phyloP scores from a whole-genome alignment of 2,329 filamentous ascomycete species.

The Venturiaceae sp. region DNA sequence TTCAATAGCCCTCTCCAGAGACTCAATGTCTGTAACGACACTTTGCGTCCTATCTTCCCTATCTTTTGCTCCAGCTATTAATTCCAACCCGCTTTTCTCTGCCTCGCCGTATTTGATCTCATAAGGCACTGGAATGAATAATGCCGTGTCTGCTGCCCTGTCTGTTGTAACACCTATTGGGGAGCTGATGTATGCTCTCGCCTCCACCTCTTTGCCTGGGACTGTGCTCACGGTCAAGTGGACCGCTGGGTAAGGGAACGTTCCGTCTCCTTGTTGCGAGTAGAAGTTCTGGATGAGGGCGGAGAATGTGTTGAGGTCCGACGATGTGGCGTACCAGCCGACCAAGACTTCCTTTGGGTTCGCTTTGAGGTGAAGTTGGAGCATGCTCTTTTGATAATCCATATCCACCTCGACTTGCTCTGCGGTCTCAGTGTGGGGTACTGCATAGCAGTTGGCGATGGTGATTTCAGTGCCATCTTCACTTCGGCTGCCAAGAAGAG shows the following conservation, averaged over 20 bases:
- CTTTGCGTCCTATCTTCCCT: slow-evolving; percentile 62
- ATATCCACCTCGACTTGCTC: slow-evolving; percentile 99
- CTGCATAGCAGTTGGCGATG: slow-evolving; percentile 93
- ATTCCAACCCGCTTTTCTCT: slow-evolving; percentile 68
- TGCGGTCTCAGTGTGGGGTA: slow-evolving; percentile 95
- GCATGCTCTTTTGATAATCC: slow-evolving; percentile 99
- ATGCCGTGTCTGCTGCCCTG: slow-evolving; percentile 87
- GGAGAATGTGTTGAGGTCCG: slow-evolving; percentile 96
- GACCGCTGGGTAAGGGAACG: slow-evolving; percentile 92
- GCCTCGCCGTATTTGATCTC: slow-evolving; percentile 82
- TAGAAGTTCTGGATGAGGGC: slow-evolving; percentile 99
- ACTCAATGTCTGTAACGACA: slow-evolving; percentile 81
- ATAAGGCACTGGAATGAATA: slow-evolving; percentile 96
- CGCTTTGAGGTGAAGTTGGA: slow-evolving; percentile 85
- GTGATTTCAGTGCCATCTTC: slow-evolving; percentile 97
- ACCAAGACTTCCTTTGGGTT: slow-evolving; percentile 89
- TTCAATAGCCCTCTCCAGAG: slow-evolving; percentile 74
- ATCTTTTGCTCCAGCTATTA: slow-evolving; percentile 75
- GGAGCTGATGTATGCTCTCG: slow-evolving; percentile 88
- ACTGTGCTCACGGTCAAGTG: slow-evolving; percentile 92
- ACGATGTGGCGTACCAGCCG: slow-evolving; percentile 96
- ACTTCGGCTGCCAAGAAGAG: slow-evolving; percentile 81
- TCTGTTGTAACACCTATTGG: slow-evolving; percentile 93
- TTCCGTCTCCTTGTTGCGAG: slow-evolving; percentile 90
- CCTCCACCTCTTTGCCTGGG: slow-evolving; percentile 79